Percentiles rank a stretch among this genome's conserved stretches.
Conservation (phyloP, 78 protist species). For the Anaeramoeba flamelloides region DNA sequence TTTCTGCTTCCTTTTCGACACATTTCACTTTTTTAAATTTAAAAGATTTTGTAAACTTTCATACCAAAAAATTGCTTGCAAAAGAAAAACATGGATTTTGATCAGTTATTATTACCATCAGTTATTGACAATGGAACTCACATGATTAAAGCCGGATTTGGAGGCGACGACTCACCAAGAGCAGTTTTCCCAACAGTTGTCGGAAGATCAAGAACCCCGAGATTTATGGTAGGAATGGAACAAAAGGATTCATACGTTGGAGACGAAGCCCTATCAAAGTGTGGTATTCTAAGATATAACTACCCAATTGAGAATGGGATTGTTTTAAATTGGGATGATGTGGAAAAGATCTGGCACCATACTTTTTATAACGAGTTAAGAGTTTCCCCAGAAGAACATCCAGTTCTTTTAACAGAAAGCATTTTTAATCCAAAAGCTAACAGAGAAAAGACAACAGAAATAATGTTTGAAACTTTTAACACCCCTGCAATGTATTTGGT, state of each 20-base stretch:
- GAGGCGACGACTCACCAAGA: neutral
- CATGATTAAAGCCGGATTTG: neutral
- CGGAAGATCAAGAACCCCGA: neutral
- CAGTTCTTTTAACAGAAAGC: neutral
- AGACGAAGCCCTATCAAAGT: neutral
- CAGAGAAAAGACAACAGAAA: neutral
- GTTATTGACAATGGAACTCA: neutral
- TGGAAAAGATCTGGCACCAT: neutral
- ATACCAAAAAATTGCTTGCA: too few species aligned
- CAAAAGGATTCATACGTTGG: neutral
- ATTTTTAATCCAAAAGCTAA: neutral
- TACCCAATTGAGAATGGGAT: neutral
- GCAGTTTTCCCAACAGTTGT: constrained; percentile 1
- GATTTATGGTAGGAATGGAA: neutral
- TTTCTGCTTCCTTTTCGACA: too few species aligned
- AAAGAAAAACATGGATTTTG: too few species aligned
- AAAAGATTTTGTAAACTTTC: too few species aligned
- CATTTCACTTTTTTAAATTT: too few species aligned
- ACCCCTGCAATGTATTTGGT: neutral
- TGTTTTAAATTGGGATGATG: neutral
- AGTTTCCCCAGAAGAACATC: neutral
- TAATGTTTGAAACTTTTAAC: neutral
- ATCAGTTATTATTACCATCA: too few species aligned
- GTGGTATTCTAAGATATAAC: neutral
- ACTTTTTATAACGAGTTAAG: neutral